Evolutionary conservation across 2,329 filamentous ascomycete species (phyloP), one percentile per base, ranked within the genome.

Genomic region (Ceratocystis smalleyi): DNA sequence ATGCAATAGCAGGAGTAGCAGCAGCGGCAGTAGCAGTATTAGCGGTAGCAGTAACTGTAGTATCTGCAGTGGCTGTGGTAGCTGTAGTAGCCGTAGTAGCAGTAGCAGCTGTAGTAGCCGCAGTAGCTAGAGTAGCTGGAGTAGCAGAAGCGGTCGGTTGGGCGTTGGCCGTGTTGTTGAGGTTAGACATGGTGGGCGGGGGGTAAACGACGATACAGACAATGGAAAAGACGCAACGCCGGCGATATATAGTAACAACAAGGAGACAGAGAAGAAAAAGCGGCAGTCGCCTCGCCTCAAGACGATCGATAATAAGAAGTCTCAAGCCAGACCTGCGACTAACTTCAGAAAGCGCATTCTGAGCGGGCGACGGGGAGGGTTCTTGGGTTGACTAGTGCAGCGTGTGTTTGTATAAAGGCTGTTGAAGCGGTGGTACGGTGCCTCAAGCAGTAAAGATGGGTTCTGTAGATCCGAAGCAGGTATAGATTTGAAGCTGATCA

Each of bases 241-340:
- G 47, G 10, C 15, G 10, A 17, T 51, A 30, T 17, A 35, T 24
- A 55, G 19, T 27, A 32, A 30, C 17, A 8, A n/a, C 15, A 24
- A 35, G 54, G 8, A 24, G 54, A 19, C 27, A 4, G 54, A 4
- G 8, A 27, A 51, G 22, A 0, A 51, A 40, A 51, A 27, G 19
- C 19, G 19, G 47, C 2, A 24, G 8, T 27, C 47, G 43, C 27
- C 27, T n/a, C 15, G 5, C 30, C 12, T 43, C 17, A 43, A 43
- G 22, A 47, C 12, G 35, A 5, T 61, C 17, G 19, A 61, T 19
- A 19, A 17, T 22, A 17, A 22, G 59, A 61, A 19, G 59, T 61
- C 54, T 57, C 27, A 57, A 57, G 54, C 54, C 54, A 57, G 54
- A 30, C 54, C 54, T 24, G 17, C 54, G 27, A 57, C 54, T 35